Conservation (phyloP, 768 basidiomycete genomes). For the Scleroderma citrinum region DNA sequence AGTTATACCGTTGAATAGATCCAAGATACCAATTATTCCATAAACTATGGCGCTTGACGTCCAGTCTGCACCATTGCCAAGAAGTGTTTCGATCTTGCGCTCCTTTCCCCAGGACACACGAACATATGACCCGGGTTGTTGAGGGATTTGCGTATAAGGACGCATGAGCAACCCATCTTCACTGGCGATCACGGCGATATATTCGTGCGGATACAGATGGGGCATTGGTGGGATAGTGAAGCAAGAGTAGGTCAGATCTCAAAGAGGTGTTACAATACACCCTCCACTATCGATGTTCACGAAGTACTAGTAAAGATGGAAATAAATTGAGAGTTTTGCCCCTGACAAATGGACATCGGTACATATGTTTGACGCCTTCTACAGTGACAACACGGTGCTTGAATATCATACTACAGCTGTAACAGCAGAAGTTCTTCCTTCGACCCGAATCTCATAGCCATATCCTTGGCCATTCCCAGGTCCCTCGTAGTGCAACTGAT, state of each 20-base stretch:
- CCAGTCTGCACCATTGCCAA: constrained; percentile 40
- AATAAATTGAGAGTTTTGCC: neutral
- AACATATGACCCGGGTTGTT: constrained; percentile 36
- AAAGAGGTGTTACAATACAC: no score
- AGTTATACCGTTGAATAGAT: constrained; percentile 59
- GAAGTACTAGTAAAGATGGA: no score
- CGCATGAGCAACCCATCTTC: constrained; percentile 61
- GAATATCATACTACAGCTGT: constrained; percentile 20
- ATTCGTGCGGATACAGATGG: constrained; percentile 69
- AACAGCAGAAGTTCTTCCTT: constrained; percentile 46
- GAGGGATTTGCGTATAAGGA: constrained; percentile 39
- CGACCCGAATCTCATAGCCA: constrained; percentile 71
- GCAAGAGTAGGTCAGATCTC: constrained; percentile 36
- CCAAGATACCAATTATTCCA: constrained; percentile 71
- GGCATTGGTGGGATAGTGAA: constrained; percentile 61
- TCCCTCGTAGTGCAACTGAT: constrained; percentile 87
- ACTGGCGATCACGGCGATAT: constrained; percentile 57
- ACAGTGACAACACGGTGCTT: constrained; percentile 14
- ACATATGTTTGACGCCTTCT: neutral
- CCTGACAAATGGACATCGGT: no score
- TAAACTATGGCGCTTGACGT: constrained; percentile 53
- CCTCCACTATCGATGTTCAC: no score
- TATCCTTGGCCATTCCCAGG: constrained; percentile 70
- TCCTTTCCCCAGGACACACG: constrained; percentile 58
- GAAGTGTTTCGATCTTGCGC: constrained; percentile 47